Conservation (phyloP, 495 filamentous ascomycete genomes). For the Neurospora sp. region DNA sequence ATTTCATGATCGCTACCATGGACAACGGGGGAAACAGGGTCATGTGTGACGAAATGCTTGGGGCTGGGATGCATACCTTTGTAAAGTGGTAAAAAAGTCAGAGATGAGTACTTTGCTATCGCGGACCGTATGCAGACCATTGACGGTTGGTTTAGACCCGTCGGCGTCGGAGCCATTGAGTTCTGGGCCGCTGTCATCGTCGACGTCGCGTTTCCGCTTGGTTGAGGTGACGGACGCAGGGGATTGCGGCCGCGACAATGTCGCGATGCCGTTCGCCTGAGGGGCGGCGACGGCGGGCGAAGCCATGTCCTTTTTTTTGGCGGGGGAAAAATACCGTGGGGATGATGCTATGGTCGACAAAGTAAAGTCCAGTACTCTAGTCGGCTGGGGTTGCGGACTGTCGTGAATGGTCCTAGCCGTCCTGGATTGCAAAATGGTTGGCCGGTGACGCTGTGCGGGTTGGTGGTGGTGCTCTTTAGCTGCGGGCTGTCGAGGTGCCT, state of each 20-base stretch:
- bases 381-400: constrained; percentile 6
- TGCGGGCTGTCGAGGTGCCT: constrained; percentile 11
- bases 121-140: constrained; percentile 12
- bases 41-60: not conserved
- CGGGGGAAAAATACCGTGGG: not conserved
- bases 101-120: constrained; percentile 23
- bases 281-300: constrained; percentile 30
- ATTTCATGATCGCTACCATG: constrained; percentile 9
- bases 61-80: constrained; percentile 27
- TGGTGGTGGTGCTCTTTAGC: constrained; percentile 7
- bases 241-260: constrained; percentile 28
- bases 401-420: constrained; percentile 6
- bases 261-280: constrained; percentile 31
- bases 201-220: constrained; percentile 48
- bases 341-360: not conserved
- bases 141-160: constrained; percentile 18
- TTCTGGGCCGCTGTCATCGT: constrained; percentile 25
- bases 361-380: not conserved
- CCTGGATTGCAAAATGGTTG: constrained; percentile 10
- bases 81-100: constrained; percentile 34
- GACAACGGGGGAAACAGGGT: not conserved
- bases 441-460: constrained; percentile 9
- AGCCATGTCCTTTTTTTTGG: constrained; percentile 22
- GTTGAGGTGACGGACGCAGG: constrained; percentile 32
- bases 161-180: constrained; percentile 15